Conservation (phyloP, 208 protist genomes). For the Trichomonas tenax region DNA sequence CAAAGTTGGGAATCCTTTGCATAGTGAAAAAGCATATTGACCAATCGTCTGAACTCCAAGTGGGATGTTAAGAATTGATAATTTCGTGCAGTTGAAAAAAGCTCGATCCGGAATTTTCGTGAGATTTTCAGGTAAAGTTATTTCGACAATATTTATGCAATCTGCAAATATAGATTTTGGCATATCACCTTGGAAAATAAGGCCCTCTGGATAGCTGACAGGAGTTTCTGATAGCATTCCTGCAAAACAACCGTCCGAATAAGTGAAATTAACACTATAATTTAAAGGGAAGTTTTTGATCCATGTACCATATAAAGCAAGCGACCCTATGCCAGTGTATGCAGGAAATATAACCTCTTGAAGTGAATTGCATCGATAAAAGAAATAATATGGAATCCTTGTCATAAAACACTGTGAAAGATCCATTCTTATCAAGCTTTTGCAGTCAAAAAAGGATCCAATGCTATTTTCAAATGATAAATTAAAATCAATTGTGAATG, state of each 20-base stretch:
- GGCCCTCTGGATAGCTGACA: neutral
- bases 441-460: too few relatives aligned
- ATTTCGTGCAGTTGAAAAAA: neutral
- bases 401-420: too few relatives aligned
- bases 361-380: too few relatives aligned
- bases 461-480: too few relatives aligned
- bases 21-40: neutral
- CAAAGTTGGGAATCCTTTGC: neutral
- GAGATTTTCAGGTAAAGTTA: neutral
- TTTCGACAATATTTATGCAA: neutral
- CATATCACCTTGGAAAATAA: neutral
- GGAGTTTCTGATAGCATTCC: neutral
- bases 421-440: too few relatives aligned
- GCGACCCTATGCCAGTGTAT: too few relatives aligned
- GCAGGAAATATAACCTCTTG: too few relatives aligned
- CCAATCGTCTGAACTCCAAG: neutral
- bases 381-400: too few relatives aligned
- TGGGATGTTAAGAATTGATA: neutral
- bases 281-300: neutral
- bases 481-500: too few relatives aligned
- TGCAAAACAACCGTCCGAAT: neutral
- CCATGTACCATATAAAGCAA: neutral
- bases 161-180: neutral
- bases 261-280: neutral
- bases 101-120: neutral